A percentile compares a stretch with the other conserved stretches of the same genome.
These are phyloP conservation scores for Rhizophora apiculata DNA, from an alignment of 345 rosid genomes.

Conservation along the genomic window DNA sequence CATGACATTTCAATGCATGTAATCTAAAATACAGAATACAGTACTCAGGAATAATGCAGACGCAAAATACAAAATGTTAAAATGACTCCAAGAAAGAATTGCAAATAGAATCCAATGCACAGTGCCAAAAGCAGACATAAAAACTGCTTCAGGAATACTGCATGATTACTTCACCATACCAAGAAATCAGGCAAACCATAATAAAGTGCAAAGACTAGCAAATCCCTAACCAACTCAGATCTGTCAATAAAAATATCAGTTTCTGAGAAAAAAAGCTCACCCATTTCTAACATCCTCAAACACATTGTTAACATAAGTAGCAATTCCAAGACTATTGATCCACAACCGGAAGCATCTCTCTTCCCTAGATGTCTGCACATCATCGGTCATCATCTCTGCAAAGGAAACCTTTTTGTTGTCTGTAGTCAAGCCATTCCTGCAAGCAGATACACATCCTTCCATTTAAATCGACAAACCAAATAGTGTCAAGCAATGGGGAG, in stretches of 20 bases:
- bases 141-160: too few species aligned
- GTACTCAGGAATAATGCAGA: too few species aligned
- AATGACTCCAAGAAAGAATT: too few species aligned
- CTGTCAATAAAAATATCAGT: background rate
- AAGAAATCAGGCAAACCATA: too few species aligned
- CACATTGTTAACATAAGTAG: slow-evolving; percentile 70
- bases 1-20: background rate
- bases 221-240: too few species aligned
- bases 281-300: slow-evolving; percentile 93
- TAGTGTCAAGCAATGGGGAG: background rate
- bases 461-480: slow-evolving; percentile 3
- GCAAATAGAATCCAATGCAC: too few species aligned
- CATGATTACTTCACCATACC: too few species aligned
- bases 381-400: slow-evolving; percentile 93
- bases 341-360: slow-evolving; percentile 90
- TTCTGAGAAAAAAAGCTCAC: slow-evolving; percentile 36
- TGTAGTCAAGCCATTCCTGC: slow-evolving; percentile 79
- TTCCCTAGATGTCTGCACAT: slow-evolving; percentile 74
- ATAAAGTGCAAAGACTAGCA: too few species aligned
- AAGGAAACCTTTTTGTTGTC: slow-evolving; percentile 65
- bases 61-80: too few species aligned
- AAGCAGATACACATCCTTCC: slow-evolving; percentile 21
- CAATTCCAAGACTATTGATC: slow-evolving; percentile 88
- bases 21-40: too few species aligned
- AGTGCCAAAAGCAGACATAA: too few species aligned